Percentiles rank a stretch among this genome's conserved stretches.
Evolutionary conservation across 495 filamentous ascomycete species (phyloP).

Genomic region (Aspergillus indologenus): DNA sequence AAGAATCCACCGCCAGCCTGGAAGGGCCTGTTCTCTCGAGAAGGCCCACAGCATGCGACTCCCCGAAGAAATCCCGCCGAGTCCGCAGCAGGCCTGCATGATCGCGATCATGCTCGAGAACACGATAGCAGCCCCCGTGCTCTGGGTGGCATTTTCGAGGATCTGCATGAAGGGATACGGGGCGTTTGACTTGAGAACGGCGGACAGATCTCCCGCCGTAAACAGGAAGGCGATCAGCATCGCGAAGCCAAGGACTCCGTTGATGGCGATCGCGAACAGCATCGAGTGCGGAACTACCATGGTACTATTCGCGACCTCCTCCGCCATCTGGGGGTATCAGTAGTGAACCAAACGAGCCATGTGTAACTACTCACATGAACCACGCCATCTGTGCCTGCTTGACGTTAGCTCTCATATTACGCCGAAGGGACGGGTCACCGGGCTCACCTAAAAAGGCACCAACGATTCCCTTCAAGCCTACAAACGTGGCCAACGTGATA

Average conservation of each 20-base stretch:
- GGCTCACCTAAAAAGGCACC: slow-evolving; percentile 7
- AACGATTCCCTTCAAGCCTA: slow-evolving; percentile 26
- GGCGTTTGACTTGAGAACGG: background rate
- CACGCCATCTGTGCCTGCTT: background rate
- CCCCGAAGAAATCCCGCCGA: background rate
- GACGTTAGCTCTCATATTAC: background rate
- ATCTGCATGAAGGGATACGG: background rate
- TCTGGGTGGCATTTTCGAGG: background rate
- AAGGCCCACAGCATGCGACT: slow-evolving; percentile 4
- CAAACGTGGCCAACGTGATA: slow-evolving; percentile 31
- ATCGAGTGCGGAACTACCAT: slow-evolving; percentile 24
- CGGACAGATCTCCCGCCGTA: slow-evolving; percentile 28
- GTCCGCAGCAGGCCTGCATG: background rate
- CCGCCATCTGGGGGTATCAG: slow-evolving; percentile 19
- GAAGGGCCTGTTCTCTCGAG: background rate
- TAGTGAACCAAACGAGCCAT: no score
- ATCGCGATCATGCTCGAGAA: background rate
- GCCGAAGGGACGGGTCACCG: background rate
- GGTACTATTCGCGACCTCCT: slow-evolving; percentile 31
- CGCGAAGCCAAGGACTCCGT: slow-evolving; percentile 31
- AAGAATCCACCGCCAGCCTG: background rate
- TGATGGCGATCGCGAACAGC: slow-evolving; percentile 27
- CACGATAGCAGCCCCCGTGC: background rate
- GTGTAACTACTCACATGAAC: background rate
- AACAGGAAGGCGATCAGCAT: slow-evolving; percentile 31